A percentile compares a stretch with the other conserved stretches of the same genome.
Evolutionary conservation across 1,139 yeast genomes (phyloP).

Genomic region (Geotrichum candidum): DNA sequence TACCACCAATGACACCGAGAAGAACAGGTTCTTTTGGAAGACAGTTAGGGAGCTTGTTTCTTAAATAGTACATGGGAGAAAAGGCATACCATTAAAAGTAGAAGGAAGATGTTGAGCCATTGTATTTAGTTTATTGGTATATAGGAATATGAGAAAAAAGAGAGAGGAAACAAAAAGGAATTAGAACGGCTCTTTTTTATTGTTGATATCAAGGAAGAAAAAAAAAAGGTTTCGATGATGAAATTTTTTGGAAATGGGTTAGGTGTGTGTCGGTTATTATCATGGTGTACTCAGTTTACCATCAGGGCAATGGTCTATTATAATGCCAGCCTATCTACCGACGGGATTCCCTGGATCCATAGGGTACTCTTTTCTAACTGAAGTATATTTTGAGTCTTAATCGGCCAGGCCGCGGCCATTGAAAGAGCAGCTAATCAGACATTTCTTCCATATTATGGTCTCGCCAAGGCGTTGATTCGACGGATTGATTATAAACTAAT

Average conservation of each 20-base stretch:
- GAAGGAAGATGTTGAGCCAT: conserved; percentile 13
- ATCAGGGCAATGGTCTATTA: not conserved
- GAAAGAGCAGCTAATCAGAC: too few species aligned
- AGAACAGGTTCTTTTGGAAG: conserved; percentile 49
- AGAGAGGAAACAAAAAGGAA: not conserved
- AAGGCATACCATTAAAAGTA: conserved; percentile 13
- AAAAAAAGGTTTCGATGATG: not conserved
- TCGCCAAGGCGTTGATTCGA: too few species aligned
- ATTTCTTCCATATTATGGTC: too few species aligned
- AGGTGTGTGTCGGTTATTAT: not conserved
- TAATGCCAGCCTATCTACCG: not conserved
- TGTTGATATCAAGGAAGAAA: not conserved
- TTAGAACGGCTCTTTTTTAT: not conserved
- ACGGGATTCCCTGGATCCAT: too few species aligned
- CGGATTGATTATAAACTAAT: too few species aligned
- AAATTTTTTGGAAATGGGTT: not conserved
- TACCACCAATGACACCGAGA: conserved; percentile 92
- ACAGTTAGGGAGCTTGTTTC: conserved; percentile 6
- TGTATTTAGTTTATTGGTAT: not conserved
- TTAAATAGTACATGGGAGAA: not conserved
- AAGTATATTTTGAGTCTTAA: too few species aligned
- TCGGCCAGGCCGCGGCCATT: not conserved
- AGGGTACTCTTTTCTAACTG: not conserved
- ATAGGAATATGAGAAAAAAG: not conserved
- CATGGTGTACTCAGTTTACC: not conserved